Base-by-base conservation (phyloP, 805 yeast genomes). In the Metschnikowia similis region DNA sequence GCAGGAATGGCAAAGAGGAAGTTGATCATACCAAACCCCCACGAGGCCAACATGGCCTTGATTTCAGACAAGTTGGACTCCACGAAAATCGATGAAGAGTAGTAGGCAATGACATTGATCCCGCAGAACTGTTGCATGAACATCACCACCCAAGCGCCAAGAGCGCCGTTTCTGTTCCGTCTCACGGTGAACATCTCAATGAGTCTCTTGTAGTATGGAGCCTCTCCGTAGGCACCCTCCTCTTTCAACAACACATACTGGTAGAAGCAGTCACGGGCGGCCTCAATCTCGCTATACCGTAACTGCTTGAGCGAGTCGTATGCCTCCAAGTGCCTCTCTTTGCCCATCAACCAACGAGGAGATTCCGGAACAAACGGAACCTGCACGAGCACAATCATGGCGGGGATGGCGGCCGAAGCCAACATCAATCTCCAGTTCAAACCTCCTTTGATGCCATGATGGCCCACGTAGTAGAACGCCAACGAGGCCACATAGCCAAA, bases 91-190 rank as follows among this genome's bases (percentile, higher is more conserved):
- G 86, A 75, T 0, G 94, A 84, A 1, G 92, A 85, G 67, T 87
- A 89, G 69, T 87, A 86, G 16, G 95, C 92, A 67, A 89, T 87
- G 47, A 88, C 92, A 62, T 89, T 89, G 65, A 89, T 81, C 58
- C 96, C 96, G 69, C 96, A 89, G 71, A 88, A 86, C 66, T 89
- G 96, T 71, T 89, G 96, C 89, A 85, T 85, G 63, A 88, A 86
- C 82, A 89, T 89, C 52, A 84, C 89, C 55, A 88, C 77, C 79
- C 85, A 85, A 3, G 95, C 82, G 48, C 88, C 96, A 49, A 85
- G 58, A 7, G 88, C 82, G 47, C 94, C 95, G 63, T 89, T 85
- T 69, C 96, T 80, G 66, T 87, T 87, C 74, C 96, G 81, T 66
- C 94, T 79, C 42, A 86, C 75, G 1, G 84, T 76, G 63, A 88